These are phyloP conservation scores for Mercurialis annua DNA, from an alignment of 345 rosid genomes.

Conservation along the genomic window DNA sequence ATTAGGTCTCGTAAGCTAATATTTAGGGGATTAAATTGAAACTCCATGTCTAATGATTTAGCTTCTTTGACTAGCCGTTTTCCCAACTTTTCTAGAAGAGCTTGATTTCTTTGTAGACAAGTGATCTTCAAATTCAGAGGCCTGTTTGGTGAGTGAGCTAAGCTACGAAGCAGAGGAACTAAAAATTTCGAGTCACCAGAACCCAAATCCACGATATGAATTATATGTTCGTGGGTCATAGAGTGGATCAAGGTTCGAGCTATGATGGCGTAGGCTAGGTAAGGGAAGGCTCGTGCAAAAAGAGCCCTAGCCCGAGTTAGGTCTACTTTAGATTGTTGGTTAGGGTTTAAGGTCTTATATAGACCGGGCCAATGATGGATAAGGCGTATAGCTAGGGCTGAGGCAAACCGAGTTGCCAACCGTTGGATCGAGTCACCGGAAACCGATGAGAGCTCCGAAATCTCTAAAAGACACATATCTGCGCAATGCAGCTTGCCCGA, in stretches of 20 bases:
- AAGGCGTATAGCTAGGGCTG: slow-evolving; percentile 42
- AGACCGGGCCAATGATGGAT: slow-evolving; percentile 54
- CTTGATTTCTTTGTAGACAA: slow-evolving; percentile 22
- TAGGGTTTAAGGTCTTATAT: slow-evolving; percentile 34
- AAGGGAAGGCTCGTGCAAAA: slow-evolving; percentile 29
- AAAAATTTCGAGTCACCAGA: slow-evolving; percentile 38
- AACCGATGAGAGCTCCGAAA: slow-evolving; percentile 39
- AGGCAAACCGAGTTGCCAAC: slow-evolving; percentile 40
- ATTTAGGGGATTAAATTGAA: slow-evolving; percentile 42
- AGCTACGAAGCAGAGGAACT: slow-evolving; percentile 36
- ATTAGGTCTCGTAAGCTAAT: slow-evolving; percentile 32
- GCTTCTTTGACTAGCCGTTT: slow-evolving; percentile 44
- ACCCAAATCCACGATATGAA: slow-evolving; percentile 50
- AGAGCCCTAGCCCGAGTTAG: slow-evolving; percentile 14
- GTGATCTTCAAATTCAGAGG: slow-evolving; percentile 43
- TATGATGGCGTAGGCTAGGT: slow-evolving; percentile 32
- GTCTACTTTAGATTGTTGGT: slow-evolving; percentile 5
- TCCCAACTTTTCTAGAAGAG: slow-evolving; percentile 34
- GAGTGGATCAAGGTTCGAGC: slow-evolving; percentile 24
- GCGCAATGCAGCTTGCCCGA: slow-evolving; percentile 48
- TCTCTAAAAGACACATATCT: slow-evolving; percentile 38
- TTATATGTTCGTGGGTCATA: slow-evolving; percentile 24
- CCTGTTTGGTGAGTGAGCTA: slow-evolving; percentile 22
- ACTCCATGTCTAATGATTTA: slow-evolving; percentile 30
- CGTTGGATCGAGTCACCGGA: slow-evolving; percentile 55